A percentile compares a stretch with the other conserved stretches of the same genome.
Conservation (phyloP, 2,329 filamentous ascomycete species). For the Claviceps citrina region DNA sequence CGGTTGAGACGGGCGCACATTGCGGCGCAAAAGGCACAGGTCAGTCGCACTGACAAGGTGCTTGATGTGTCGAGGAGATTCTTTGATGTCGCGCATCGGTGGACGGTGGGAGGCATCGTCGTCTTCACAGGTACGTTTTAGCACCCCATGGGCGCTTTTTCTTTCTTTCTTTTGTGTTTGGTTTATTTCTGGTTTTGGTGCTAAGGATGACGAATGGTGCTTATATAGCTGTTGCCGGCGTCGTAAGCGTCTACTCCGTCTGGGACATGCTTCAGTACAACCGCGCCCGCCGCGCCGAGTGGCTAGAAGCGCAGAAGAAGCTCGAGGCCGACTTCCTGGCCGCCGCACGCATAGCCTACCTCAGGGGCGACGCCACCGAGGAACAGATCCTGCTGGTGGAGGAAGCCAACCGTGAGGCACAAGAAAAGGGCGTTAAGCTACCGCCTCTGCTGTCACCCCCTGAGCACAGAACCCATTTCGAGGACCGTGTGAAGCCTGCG, state of each 20-base stretch:
- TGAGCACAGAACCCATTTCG: slow-evolving; percentile 21
- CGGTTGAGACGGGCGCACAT: slow-evolving; percentile 52
- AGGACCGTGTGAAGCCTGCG: slow-evolving; percentile 20
- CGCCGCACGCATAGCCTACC: slow-evolving; percentile 43
- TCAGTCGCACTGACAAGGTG: slow-evolving; percentile 36
- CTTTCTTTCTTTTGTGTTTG: too few species aligned
- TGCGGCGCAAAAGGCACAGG: slow-evolving; percentile 44
- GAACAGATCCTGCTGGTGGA: slow-evolving; percentile 43
- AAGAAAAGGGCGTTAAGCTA: slow-evolving; percentile 29
- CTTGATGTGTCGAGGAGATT: slow-evolving; percentile 32
- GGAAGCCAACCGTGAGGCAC: slow-evolving; percentile 35
- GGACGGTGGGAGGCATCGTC: slow-evolving; percentile 39
- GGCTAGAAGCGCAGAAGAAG: slow-evolving; percentile 38
- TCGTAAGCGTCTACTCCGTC: slow-evolving; percentile 43
- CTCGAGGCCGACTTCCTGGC: slow-evolving; percentile 40
- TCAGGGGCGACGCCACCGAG: slow-evolving; percentile 40
- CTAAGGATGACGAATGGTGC: too few species aligned
- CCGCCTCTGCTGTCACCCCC: slow-evolving; percentile 36
- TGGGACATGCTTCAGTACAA: slow-evolving; percentile 48
- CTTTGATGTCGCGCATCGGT: slow-evolving; percentile 40
- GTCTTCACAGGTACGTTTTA: slow-evolving; percentile 36
- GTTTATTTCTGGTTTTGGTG: too few species aligned
- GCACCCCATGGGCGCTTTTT: not conserved
- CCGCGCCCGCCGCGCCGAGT: slow-evolving; percentile 43
- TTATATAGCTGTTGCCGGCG: slow-evolving; percentile 32